phyloP scores from a whole-genome alignment of 1,139 yeast genomes.

The Kodamaea sp. region DNA sequence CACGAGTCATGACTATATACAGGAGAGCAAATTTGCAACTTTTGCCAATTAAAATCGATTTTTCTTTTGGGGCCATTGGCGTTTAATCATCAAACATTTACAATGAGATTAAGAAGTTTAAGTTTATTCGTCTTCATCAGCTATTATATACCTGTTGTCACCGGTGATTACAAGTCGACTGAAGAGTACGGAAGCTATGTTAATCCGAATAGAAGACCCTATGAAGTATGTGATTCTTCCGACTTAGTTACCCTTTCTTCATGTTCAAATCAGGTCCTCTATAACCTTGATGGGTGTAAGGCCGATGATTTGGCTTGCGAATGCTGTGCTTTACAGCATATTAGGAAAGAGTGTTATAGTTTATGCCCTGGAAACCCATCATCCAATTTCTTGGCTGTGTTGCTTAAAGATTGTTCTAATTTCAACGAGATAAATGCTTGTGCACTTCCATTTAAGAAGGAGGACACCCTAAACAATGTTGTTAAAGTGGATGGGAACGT shows the following conservation, averaged over 20 bases:
- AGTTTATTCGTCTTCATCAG: too few relatives aligned
- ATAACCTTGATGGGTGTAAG: slow-evolving; percentile 48
- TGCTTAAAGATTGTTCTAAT: slow-evolving; percentile 46
- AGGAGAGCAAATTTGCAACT: too few relatives aligned
- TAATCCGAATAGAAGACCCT: slow-evolving; percentile 48
- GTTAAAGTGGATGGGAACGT: too few relatives aligned
- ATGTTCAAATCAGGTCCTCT: slow-evolving; percentile 49
- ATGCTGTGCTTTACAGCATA: slow-evolving; percentile 54
- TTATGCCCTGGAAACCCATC: slow-evolving; percentile 52
- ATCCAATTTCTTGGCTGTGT: slow-evolving; percentile 46
- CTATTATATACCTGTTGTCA: too few relatives aligned
- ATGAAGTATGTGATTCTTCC: slow-evolving; percentile 38
- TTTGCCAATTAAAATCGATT: too few relatives aligned
- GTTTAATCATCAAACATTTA: too few relatives aligned
- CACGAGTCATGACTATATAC: too few relatives aligned
- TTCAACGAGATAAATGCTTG: slow-evolving; percentile 54
- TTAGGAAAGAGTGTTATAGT: slow-evolving; percentile 45
- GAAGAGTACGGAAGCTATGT: slow-evolving; percentile 45
- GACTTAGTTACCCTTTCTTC: slow-evolving; percentile 43
- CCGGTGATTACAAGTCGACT: too few relatives aligned
- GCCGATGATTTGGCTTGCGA: slow-evolving; percentile 57
- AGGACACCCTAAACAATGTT: too few relatives aligned
- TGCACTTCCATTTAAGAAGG: slow-evolving; percentile 48
- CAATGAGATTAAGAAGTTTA: too few relatives aligned
- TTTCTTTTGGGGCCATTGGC: too few relatives aligned